Evolutionary conservation across 768 basidiomycete genomes (phyloP), one percentile per base, ranked within the genome.

Genomic region (Mycena metata): DNA sequence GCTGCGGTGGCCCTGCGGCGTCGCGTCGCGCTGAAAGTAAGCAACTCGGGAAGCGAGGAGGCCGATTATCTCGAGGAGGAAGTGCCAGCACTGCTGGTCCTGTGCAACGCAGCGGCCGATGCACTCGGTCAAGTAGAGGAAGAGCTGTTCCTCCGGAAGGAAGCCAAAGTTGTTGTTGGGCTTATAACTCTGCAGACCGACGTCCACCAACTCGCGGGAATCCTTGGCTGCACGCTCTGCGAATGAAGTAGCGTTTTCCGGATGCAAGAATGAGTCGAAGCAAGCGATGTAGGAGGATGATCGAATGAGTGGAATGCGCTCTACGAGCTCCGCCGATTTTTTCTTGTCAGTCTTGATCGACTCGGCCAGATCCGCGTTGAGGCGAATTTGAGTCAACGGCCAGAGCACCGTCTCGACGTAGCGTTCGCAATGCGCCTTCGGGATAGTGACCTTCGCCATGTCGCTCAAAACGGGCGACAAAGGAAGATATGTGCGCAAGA

Each of bases 371-470:
- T 35, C 55, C 16, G 51, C n/a, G 43, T 66, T 60, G 35, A 60
- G 58, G 39, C 59, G 42, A 39, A 72, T 54, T 49, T 65, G 52
- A 3, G 71, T 58, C 35, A 72, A 43, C 23, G 71, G 69, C 69
- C 64, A 72, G 39, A 72, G 58, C 39, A 72, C 65, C 36, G 61
- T 55, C 30, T 72, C 69, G 54, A 69, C 52, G 41, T 69, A 72
- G n/a, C 64, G 52, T 26, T 67, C 69, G 60, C 68, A 66, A 47
- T 66, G 66, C 23, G 36, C 54, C 23, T 36, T 49, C 30, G 71
- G 71, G 43, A 72, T 72, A 17, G 60, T 64, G 54, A 63, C 68
- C 24, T 49, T 58, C 16, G 71, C 71, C 69, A 72, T 64, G 61
- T 70, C 65, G 19, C 24, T 47, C 61, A 72, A 62, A 55, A 70